Conservation (phyloP, 2,329 filamentous ascomycete species). For the Talaromyces verruculosus region DNA sequence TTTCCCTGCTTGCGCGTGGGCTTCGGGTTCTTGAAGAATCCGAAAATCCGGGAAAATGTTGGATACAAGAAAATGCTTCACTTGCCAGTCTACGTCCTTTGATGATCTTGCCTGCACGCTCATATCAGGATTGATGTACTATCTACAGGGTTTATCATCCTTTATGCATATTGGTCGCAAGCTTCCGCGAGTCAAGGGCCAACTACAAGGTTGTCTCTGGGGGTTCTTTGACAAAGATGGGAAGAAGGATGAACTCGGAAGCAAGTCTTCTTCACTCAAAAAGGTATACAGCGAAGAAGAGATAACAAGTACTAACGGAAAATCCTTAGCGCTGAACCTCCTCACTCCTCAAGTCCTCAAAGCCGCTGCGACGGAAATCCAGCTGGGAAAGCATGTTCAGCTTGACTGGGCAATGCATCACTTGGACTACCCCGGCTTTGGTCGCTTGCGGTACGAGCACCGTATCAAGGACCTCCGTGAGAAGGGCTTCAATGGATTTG, state of each 20-base stretch:
- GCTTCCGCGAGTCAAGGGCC: background rate
- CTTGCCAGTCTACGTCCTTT: too few relatives aligned
- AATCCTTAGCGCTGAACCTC: background rate
- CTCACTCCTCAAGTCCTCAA: background rate
- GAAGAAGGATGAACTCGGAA: slow-evolving; percentile 1
- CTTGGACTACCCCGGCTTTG: background rate
- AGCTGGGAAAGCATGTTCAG: background rate
- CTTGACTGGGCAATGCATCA: slow-evolving; percentile 3
- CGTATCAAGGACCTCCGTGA: too few relatives aligned
- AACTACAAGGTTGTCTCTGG: slow-evolving; percentile 1
- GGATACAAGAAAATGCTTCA: too few relatives aligned
- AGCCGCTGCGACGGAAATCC: background rate
- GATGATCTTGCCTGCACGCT: too few relatives aligned
- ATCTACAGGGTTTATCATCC: too few relatives aligned
- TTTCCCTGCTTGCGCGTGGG: background rate
- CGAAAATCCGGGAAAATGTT: background rate
- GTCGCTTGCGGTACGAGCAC: background rate
- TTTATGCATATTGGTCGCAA: too few relatives aligned
- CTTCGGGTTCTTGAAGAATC: background rate
- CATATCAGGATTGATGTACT: too few relatives aligned
- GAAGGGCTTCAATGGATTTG: too few relatives aligned
- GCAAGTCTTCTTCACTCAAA: background rate
- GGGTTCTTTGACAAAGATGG: background rate
- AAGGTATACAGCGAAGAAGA: background rate
- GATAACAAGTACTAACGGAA: background rate